phyloP scores from a whole-genome alignment of 208 protist species.

The Crithidia expoeki region DNA sequence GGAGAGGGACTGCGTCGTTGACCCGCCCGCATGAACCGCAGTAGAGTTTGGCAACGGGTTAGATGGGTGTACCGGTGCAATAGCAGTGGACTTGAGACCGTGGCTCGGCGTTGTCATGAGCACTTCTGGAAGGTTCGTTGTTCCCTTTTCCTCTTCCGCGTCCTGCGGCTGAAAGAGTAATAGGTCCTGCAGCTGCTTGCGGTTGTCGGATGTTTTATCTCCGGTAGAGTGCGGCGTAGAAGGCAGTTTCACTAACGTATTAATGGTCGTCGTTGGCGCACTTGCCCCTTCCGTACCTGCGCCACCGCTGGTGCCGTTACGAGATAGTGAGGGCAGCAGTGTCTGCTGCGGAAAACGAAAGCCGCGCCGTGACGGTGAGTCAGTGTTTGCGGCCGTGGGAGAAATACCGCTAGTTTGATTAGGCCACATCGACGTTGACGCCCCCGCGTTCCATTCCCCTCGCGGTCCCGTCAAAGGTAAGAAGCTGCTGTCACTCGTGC shows the following conservation, averaged over 20 bases:
- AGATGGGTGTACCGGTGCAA: background rate
- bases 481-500: background rate
- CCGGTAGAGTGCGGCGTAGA: background rate
- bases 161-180: background rate
- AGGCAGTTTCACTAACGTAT: background rate
- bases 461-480: background rate
- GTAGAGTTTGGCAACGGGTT: background rate
- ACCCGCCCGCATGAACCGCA: background rate
- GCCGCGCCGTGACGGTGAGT: background rate
- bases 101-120: background rate
- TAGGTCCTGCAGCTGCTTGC: no score
- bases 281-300: background rate
- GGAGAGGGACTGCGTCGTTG: background rate
- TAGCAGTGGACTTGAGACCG: background rate
- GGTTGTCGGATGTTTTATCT: no score
- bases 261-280: background rate
- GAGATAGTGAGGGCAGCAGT: background rate
- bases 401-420: background rate
- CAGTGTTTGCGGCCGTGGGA: no score
- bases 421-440: background rate
- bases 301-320: background rate
- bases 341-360: background rate
- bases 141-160: background rate
- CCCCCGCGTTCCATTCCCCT: background rate
- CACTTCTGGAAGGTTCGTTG: background rate